A percentile compares a stretch with the other conserved stretches of the same genome.
phyloP scores from a whole-genome alignment of 331 rosid species.

The Acacia concinna region DNA sequence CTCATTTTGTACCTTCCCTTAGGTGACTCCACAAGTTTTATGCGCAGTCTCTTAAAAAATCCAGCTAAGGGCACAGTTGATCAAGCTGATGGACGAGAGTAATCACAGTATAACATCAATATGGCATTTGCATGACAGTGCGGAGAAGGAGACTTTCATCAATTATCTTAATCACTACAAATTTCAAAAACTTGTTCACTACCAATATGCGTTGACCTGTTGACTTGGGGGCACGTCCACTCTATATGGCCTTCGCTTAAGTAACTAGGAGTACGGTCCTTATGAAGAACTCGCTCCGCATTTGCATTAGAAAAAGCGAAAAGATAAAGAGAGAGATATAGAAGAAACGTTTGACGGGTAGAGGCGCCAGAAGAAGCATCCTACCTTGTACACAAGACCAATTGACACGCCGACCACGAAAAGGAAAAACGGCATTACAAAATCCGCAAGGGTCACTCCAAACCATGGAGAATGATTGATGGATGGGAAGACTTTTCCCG shows the following conservation, averaged over 20 bases:
- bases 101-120: not conserved
- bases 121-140: not conserved
- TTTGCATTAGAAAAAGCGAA: not conserved
- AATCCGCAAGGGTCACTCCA: slow-evolving; percentile 82
- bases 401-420: slow-evolving; percentile 73
- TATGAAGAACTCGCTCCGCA: not conserved
- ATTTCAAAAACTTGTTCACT: not conserved
- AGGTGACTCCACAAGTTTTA: not conserved
- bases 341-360: not conserved
- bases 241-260: not conserved
- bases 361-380: not conserved
- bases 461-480: slow-evolving; percentile 87
- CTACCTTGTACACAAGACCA: slow-evolving; percentile 72
- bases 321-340: not conserved
- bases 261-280: not conserved
- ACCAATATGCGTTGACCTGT: not conserved
- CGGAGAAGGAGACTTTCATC: not conserved
- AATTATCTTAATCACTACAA: not conserved
- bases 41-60: not conserved
- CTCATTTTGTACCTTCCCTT: not conserved
- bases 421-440: slow-evolving; percentile 82
- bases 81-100: not conserved
- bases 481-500: slow-evolving; percentile 73
- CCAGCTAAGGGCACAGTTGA: not conserved
- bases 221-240: not conserved